These are phyloP conservation scores for Cordyceps javanica DNA, from an alignment of 2,329 filamentous ascomycete species.

Conservation along the genomic window DNA sequence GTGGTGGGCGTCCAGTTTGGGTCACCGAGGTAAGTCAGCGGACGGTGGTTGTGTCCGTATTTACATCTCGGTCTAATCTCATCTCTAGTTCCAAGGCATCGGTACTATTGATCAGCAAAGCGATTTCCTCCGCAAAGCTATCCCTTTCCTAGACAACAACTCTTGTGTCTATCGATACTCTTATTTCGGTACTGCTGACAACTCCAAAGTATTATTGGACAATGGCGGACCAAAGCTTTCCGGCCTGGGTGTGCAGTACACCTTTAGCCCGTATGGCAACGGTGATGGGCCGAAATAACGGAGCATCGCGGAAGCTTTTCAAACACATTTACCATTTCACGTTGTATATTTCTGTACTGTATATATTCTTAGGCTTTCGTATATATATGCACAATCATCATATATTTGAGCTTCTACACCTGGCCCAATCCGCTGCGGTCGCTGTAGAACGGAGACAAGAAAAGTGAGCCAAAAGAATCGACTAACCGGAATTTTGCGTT, in stretches of 20 bases:
- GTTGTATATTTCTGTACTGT: not conserved
- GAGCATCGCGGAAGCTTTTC: not conserved
- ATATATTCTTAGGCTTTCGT: no score
- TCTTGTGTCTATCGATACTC: constrained; percentile 33
- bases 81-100: constrained; percentile 21
- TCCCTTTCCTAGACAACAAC: constrained; percentile 37
- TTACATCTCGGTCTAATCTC: not conserved
- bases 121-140: constrained; percentile 35
- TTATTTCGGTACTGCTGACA: constrained; percentile 26
- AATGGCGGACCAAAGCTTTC: constrained; percentile 4
- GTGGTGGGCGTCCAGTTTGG: constrained; percentile 33
- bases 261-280: constrained; percentile 10
- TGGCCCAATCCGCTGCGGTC: no score
- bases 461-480: no score
- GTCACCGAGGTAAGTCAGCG: constrained; percentile 36
- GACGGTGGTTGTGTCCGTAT: no score
- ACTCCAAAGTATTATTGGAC: constrained; percentile 16
- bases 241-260: constrained; percentile 10
- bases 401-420: no score
- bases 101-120: constrained; percentile 30
- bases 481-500: no score
- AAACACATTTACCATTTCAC: not conserved
- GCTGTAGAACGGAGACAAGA: no score
- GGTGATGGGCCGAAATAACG: constrained; percentile 5
- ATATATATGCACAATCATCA: no score